phyloP scores from a whole-genome alignment of 331 rosid species.

The Rhamnella rubrinervis region DNA sequence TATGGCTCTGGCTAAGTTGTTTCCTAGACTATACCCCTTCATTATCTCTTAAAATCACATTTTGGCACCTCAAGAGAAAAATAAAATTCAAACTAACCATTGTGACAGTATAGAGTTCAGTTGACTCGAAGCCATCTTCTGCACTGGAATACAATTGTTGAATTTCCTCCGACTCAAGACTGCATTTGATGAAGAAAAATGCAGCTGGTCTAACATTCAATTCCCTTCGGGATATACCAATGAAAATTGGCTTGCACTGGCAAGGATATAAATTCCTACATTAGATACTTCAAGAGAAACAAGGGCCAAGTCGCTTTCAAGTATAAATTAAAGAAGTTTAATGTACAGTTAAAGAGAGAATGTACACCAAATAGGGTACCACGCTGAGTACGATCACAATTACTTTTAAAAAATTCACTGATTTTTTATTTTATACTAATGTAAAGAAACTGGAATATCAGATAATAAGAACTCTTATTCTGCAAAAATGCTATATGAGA shows the following conservation, averaged over 20 bases:
- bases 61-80: background rate
- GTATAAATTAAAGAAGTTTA: background rate
- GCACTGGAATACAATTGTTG: constrained; percentile 65
- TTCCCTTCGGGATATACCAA: constrained; percentile 76
- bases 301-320: background rate
- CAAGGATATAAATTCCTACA: constrained; percentile 27
- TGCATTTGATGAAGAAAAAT: constrained; percentile 86
- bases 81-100: constrained; percentile 48
- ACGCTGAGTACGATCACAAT: too few relatives aligned
- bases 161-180: constrained; percentile 62
- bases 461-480: too few relatives aligned
- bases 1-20: background rate
- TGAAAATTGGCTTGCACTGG: constrained; percentile 61
- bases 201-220: constrained; percentile 78
- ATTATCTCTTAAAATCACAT: background rate
- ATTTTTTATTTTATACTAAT: too few relatives aligned
- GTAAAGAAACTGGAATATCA: too few relatives aligned
- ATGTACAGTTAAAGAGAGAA: background rate
- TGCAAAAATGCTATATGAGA: too few relatives aligned
- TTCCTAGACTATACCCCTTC: background rate
- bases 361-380: too few relatives aligned
- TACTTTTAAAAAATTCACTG: too few relatives aligned
- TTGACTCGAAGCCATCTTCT: constrained; percentile 89
- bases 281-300: constrained; percentile 11
- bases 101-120: constrained; percentile 72